Evolutionary conservation across 2,329 filamentous ascomycete genomes (phyloP).

Genomic region (Stachybotrys chlorohalonatus): DNA sequence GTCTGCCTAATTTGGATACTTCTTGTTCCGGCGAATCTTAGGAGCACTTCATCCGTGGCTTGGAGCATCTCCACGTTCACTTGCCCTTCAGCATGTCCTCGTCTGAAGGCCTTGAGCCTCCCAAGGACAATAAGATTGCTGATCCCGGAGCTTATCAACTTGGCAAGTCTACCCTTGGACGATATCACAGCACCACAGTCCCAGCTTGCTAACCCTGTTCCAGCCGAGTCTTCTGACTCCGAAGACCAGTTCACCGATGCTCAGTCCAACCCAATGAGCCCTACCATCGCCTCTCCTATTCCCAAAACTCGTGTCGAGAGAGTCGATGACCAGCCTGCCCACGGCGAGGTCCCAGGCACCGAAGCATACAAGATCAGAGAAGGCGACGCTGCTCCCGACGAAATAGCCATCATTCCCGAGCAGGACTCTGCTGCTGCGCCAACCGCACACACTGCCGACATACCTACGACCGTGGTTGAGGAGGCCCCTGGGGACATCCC

Average conservation of each 20-base stretch:
- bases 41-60: not conserved
- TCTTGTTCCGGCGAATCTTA: not conserved
- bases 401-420: constrained; percentile 41
- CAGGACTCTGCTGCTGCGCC: constrained; percentile 12
- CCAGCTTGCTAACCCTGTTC: constrained; percentile 12
- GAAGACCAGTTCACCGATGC: constrained; percentile 65
- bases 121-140: constrained; percentile 22
- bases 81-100: constrained; percentile 15
- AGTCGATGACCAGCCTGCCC: constrained; percentile 39
- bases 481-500: constrained; percentile 34
- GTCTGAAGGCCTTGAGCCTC: constrained; percentile 20
- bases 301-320: constrained; percentile 52
- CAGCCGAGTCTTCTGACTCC: constrained; percentile 49
- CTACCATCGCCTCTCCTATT: constrained; percentile 37
- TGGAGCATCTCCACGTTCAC: constrained; percentile 1
- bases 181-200: not conserved
- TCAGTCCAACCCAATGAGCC: constrained; percentile 40
- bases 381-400: constrained; percentile 50
- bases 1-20: not conserved
- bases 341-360: constrained; percentile 55
- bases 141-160: constrained; percentile 54
- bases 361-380: constrained; percentile 46
- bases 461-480: constrained; percentile 45
- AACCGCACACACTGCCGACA: constrained; percentile 9
- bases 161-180: constrained; percentile 26